Conservation (phyloP, 257 asterid genomes). For the Cinchona pubescens region DNA sequence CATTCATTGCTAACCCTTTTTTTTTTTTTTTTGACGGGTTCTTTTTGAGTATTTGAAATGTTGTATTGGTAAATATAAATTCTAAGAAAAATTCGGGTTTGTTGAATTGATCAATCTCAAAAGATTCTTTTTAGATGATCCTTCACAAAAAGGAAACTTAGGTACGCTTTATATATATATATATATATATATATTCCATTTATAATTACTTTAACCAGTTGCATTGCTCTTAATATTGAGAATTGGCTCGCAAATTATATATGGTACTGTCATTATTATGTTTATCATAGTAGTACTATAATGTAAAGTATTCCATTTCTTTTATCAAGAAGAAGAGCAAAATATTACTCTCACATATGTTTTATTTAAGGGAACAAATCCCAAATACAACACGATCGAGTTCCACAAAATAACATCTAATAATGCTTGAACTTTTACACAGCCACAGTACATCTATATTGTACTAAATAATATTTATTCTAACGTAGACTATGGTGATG, state of each 20-base stretch:
- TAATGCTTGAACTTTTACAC: not conserved
- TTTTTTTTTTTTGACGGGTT: not conserved
- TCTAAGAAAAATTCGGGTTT: not conserved
- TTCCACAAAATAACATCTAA: not conserved
- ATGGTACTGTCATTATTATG: not conserved
- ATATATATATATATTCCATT: too few species aligned
- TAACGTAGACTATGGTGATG: not conserved
- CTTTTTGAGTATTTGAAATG: not conserved
- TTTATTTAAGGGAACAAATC: slow-evolving; percentile 9
- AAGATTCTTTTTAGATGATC: not conserved
- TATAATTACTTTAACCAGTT: not conserved
- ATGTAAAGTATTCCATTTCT: not conserved
- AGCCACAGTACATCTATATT: not conserved
- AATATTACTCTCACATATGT: not conserved
- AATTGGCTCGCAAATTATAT: not conserved
- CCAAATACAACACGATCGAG: not conserved
- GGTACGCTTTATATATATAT: too few species aligned
- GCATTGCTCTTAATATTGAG: too few species aligned
- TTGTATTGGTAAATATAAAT: not conserved
- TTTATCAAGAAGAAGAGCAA: not conserved
- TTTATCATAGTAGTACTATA: not conserved
- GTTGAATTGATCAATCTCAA: not conserved
- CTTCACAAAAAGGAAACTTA: not conserved
- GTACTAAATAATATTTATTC: too few species aligned
- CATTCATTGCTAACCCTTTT: too few species aligned